Base-by-base conservation (phyloP, 805 yeast species). In the Candida rishiriensis region DNA sequence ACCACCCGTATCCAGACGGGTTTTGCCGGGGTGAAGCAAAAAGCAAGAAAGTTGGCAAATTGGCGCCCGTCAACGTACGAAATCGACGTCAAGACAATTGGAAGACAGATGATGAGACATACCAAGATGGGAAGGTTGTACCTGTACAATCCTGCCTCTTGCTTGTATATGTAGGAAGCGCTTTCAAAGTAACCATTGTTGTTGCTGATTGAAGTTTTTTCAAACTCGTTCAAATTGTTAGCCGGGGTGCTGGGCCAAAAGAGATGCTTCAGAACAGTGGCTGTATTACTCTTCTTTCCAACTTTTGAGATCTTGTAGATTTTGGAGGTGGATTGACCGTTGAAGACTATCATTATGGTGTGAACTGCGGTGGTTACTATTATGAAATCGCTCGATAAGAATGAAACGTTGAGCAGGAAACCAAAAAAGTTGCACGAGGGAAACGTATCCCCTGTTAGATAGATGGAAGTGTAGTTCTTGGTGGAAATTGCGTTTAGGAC, bases 341-440 rank as follows among this genome's bases (percentile, higher is more conserved):
- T 35, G 28, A 49, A 31, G 1, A 54, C 41, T 8, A 50, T 38
- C 16, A 51, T 15, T 8, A 51, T 37, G 3, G 56, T 51, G 16
- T 54, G 58, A 6, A 54, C 14, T 5, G 58, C 53, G 10, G 48
- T 49, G 37, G 41, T 36, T 3, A 43, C 48, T 30, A 54, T 51
- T 15, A 47, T 43, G 13, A 50, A 41, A 34, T 54, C 56, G 43
- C 52, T 44, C 7, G 51, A 38, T 10, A 47, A 33, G 29, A 54
- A 52, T 5, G 51, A 30, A 2, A 41, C 29, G 29, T 49, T 49
- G 13, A 52, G 34, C 10, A 48, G n/a, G 34, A 39, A 52, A 2
- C 58, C 58, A 39, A 53, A 53, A 12, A 50, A 39, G 30, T 54
- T 55, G 33, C 58, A 54, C 6, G 34, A 33, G 5, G 48, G 42